Percentiles rank a stretch among this genome's conserved stretches.
Evolutionary conservation across 768 basidiomycete genomes (phyloP).

Genomic region (Leccinum obscurum): DNA sequence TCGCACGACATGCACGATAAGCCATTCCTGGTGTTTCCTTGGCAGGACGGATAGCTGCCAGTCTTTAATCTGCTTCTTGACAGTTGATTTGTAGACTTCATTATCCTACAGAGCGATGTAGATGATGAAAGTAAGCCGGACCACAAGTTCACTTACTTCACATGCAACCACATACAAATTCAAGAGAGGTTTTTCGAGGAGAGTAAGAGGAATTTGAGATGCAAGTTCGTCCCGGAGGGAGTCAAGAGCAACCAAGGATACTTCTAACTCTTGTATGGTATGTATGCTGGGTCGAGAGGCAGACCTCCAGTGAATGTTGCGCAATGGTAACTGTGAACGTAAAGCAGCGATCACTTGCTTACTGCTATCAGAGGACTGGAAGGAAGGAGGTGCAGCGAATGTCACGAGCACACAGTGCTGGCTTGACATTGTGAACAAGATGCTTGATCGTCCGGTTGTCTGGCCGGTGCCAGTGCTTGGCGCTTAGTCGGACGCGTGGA

Average conservation of each 20-base stretch:
- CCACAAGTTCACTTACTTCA: slow-evolving; percentile 58
- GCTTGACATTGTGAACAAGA: slow-evolving; percentile 31
- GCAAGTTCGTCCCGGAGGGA: slow-evolving; percentile 69
- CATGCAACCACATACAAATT: slow-evolving; percentile 86
- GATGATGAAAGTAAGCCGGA: slow-evolving; percentile 8
- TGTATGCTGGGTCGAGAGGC: slow-evolving; percentile 66
- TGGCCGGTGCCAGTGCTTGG: neutral
- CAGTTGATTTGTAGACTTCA: slow-evolving; percentile 72
- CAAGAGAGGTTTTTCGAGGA: slow-evolving; percentile 85
- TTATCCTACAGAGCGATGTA: slow-evolving; percentile 43
- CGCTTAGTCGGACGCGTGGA: slow-evolving; percentile 15
- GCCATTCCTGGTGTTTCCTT: slow-evolving; percentile 89
- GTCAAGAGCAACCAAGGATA: slow-evolving; percentile 70
- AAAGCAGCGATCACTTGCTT: slow-evolving; percentile 65
- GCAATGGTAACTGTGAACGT: slow-evolving; percentile 74
- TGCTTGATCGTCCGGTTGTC: neutral
- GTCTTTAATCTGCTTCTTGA: slow-evolving; percentile 88
- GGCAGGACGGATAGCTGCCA: slow-evolving; percentile 73
- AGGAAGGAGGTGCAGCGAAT: slow-evolving; percentile 61
- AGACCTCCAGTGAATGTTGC: slow-evolving; percentile 93
- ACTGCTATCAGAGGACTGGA: slow-evolving; percentile 73
- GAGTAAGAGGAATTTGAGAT: slow-evolving; percentile 71
- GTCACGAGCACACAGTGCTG: slow-evolving; percentile 62
- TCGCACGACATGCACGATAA: slow-evolving; percentile 83
- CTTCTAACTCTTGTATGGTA: slow-evolving; percentile 87